Conservation (phyloP, 306 rosid genomes). For the Corylus americana region DNA sequence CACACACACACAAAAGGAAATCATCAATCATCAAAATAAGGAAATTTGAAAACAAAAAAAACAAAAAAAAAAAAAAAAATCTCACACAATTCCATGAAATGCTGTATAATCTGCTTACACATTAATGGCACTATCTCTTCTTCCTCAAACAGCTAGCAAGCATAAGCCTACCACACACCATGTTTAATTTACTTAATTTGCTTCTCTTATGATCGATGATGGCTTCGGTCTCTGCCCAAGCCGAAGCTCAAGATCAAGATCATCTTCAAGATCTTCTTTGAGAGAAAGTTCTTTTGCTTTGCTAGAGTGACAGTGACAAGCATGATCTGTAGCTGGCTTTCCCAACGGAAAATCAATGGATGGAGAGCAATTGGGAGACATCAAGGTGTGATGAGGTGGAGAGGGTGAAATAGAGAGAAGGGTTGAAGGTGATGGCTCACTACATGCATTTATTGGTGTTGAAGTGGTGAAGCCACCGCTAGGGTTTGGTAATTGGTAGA, state of each 20-base stretch:
- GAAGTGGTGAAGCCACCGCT: constrained; percentile 19
- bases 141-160: constrained; percentile 30
- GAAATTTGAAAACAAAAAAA: constrained; percentile 17
- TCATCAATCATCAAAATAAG: constrained; percentile 2
- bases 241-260: constrained; percentile 92
- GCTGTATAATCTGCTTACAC: constrained; percentile 26
- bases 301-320: constrained; percentile 21
- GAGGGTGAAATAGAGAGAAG: constrained; percentile 58
- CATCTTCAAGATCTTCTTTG: constrained; percentile 41
- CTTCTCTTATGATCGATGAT: constrained; percentile 28
- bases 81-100: constrained; percentile 14
- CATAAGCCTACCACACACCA: constrained; percentile 11
- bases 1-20: constrained; percentile 27
- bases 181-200: not conserved
- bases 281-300: constrained; percentile 32
- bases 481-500: constrained; percentile 78
- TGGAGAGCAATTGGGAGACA: constrained; percentile 21
- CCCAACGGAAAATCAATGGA: constrained; percentile 30
- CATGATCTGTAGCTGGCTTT: constrained; percentile 1
- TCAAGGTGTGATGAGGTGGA: constrained; percentile 27
- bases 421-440: constrained; percentile 47
- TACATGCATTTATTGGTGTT: constrained; percentile 20
- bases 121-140: constrained; percentile 18
- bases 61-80: not conserved
- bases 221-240: constrained; percentile 66